phyloP scores from a whole-genome alignment of 164 flowering plant species.

The Tetrastigma voinierianum region DNA sequence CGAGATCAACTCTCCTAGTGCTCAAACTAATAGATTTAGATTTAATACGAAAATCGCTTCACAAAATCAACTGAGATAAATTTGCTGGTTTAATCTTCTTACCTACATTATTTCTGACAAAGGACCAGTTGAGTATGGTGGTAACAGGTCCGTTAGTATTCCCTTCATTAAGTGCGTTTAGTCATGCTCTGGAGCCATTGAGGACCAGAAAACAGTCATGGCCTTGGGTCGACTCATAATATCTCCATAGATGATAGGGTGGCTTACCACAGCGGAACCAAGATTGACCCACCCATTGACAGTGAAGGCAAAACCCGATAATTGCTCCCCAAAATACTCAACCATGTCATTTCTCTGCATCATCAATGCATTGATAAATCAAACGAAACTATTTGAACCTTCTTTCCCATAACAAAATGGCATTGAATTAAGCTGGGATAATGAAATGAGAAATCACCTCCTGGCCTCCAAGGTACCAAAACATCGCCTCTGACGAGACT shows the following conservation, averaged over 20 bases:
- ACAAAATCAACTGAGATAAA: too few relatives aligned
- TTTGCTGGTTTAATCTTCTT: background rate
- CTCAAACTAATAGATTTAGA: too few relatives aligned
- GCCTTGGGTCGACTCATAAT: slow-evolving; percentile 86
- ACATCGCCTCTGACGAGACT: slow-evolving; percentile 97
- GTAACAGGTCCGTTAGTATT: slow-evolving; percentile 82
- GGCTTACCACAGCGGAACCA: slow-evolving; percentile 93
- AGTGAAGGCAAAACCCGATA: slow-evolving; percentile 89
- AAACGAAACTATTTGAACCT: background rate
- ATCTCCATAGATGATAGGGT: slow-evolving; percentile 88
- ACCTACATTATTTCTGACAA: slow-evolving; percentile 76
- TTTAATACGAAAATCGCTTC: too few relatives aligned
- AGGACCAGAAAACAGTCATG: slow-evolving; percentile 91
- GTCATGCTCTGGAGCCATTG: slow-evolving; percentile 77
- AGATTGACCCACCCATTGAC: slow-evolving; percentile 86
- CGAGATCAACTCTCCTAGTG: too few relatives aligned
- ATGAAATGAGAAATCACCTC: slow-evolving; percentile 9
- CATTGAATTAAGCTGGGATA: background rate
- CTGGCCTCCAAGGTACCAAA: slow-evolving; percentile 94
- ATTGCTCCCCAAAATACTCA: slow-evolving; percentile 91
- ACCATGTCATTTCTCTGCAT: slow-evolving; percentile 90
- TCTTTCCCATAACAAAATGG: background rate
- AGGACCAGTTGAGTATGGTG: slow-evolving; percentile 83
- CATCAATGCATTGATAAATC: background rate
- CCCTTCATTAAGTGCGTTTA: slow-evolving; percentile 72